Evolutionary conservation across 768 basidiomycete genomes (phyloP), one percentile per base, ranked within the genome.

Genomic region (Paxillus ammoniavirescens): DNA sequence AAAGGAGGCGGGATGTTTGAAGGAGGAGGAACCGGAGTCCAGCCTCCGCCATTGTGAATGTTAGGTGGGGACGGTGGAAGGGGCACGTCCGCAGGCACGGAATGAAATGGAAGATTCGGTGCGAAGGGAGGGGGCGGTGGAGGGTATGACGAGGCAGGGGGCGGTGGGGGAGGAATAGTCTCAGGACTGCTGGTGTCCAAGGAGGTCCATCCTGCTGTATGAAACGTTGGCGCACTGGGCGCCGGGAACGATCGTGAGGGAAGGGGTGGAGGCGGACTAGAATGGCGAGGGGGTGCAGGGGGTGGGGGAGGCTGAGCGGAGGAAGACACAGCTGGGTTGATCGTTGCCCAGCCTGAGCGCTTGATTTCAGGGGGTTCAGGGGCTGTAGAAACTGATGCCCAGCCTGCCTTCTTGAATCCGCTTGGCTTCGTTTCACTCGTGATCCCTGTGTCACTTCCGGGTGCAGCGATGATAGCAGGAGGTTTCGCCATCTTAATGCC

Each of bases 181-280:
- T 68, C 67, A 23, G 69, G 69, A 53, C 65, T 75, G 18, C 76
- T 72, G 2, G 77, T 77, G 54, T 87, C 87, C 23, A 89, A 73
- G 35, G 82, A 81, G 8, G 86, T 82, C 82, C 84, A 88, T 15
- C 88, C 87, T 44, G 77, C 85, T 10, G 79, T 74, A 42, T 83
- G 76, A 65, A 86, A 87, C 9, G 72, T 59, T 15, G 83, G 77
- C 23, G 78, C 73, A 9, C 66, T 47, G 54, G 59, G 36, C 56
- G 52, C 26, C 3, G 31, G 41, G 45, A 60, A 53, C 5, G 57
- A 60, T 59, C 54, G 55, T 33, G 58, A 48, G 40, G 60, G 44
- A 28, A 58, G 52, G 3, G 66, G 59, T 41, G 64, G 15, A n/a
- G 49, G 45, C 15, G 43, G 31, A n/a, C 41, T 26, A 57, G 62